Conservation (phyloP, 768 basidiomycete species). For the Pulveroboletus sp. region DNA sequence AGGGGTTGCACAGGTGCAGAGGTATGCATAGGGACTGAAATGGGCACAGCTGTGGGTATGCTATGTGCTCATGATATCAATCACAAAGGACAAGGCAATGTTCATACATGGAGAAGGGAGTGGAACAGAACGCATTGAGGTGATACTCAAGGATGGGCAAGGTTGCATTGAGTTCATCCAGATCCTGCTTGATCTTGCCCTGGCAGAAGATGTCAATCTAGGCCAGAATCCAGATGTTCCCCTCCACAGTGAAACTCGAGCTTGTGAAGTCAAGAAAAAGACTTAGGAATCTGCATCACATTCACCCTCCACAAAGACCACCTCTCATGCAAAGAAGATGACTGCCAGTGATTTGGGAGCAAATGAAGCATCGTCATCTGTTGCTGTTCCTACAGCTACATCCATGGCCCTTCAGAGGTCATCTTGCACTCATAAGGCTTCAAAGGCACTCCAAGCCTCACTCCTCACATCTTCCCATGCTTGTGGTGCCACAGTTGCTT, state of each 20-base stretch:
- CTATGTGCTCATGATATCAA: background rate
- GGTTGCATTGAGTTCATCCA: constrained; percentile 5
- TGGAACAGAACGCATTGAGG: background rate
- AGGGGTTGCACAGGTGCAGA: background rate
- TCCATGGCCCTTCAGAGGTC: no score
- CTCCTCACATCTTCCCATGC: no score
- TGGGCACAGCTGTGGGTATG: constrained; percentile 7
- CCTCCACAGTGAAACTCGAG: background rate
- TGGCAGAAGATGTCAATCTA: background rate
- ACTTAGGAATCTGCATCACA: no score
- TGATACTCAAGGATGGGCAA: background rate
- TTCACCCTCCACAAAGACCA: no score
- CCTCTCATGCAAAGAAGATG: no score
- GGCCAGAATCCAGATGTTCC: background rate
- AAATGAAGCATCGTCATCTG: no score
- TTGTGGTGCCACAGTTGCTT: no score
- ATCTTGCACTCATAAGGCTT: no score
- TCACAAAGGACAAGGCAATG: background rate
- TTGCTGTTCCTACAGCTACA: no score
- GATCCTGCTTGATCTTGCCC: background rate
- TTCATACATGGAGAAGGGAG: constrained; percentile 7
- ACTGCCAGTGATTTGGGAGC: no score
- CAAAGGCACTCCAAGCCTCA: no score
- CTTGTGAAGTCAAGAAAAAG: background rate
- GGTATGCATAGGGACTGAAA: background rate